These are phyloP conservation scores for Rhynchospora tenuis DNA, from an alignment of 176 grass and related monocot genomes.

Conservation along the genomic window DNA sequence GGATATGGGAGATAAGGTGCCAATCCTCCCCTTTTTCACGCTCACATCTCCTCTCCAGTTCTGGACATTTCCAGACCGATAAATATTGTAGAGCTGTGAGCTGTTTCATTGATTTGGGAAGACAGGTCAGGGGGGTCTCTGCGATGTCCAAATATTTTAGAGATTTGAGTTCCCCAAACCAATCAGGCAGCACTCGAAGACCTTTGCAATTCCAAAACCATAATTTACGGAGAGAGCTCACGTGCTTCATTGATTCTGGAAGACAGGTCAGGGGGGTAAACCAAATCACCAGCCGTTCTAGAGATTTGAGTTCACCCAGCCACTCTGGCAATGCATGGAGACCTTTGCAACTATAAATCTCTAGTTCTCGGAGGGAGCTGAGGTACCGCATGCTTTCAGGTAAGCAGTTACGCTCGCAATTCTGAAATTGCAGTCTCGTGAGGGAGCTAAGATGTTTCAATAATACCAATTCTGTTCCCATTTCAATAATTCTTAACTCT, in stretches of 20 bases:
- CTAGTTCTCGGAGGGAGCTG: neutral
- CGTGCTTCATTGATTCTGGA: neutral
- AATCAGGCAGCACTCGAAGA: slow-evolving; percentile 4
- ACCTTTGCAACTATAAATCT: neutral
- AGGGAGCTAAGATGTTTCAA: neutral
- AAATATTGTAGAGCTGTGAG: neutral
- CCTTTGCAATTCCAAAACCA: neutral
- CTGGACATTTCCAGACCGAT: neutral
- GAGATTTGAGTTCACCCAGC: slow-evolving; percentile 18
- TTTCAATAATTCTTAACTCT: neutral
- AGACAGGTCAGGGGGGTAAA: neutral
- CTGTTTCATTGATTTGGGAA: neutral
- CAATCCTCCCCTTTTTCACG: neutral
- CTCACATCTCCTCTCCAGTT: neutral
- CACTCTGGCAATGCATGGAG: slow-evolving; percentile 8
- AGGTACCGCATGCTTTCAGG: neutral
- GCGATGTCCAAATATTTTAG: neutral
- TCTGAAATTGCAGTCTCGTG: neutral
- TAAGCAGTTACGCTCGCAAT: neutral
- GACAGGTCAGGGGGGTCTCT: neutral
- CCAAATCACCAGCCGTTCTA: neutral
- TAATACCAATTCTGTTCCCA: neutral
- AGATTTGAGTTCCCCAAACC: slow-evolving; percentile 9
- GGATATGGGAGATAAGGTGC: neutral
- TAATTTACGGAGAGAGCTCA: neutral